Evolutionary conservation across 2,329 filamentous ascomycete species (phyloP).

Genomic region (Zymoseptoria pseudotritici): DNA sequence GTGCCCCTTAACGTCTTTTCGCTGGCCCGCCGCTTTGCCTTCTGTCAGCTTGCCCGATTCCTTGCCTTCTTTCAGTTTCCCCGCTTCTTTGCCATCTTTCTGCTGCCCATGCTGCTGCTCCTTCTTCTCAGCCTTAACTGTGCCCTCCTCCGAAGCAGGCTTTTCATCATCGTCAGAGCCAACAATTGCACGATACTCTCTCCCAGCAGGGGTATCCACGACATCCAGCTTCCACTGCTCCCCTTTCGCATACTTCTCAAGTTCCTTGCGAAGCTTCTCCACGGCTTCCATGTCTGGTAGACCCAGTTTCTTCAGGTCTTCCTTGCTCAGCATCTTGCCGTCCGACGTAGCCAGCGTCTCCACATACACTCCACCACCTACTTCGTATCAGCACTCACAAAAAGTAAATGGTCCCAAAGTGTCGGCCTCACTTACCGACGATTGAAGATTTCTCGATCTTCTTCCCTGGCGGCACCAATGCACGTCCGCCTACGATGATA

Average conservation of each 20-base stretch:
- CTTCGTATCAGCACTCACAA: neutral
- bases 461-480: slow-evolving; percentile 47
- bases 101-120: slow-evolving; percentile 34
- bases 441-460: slow-evolving; percentile 48
- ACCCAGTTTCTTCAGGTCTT: slow-evolving; percentile 50
- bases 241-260: slow-evolving; percentile 62
- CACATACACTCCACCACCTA: slow-evolving; percentile 43
- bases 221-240: slow-evolving; percentile 75
- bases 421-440: slow-evolving; percentile 17
- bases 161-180: slow-evolving; percentile 49
- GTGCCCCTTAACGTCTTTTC: slow-evolving; percentile 12
- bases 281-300: slow-evolving; percentile 63
- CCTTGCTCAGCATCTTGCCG: slow-evolving; percentile 35
- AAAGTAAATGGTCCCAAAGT: neutral
- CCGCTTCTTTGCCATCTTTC: slow-evolving; percentile 10
- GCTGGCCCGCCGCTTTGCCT: neutral
- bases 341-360: slow-evolving; percentile 50
- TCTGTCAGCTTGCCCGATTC: neutral
- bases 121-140: slow-evolving; percentile 32
- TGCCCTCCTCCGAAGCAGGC: slow-evolving; percentile 23
- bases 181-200: slow-evolving; percentile 64
- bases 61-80: neutral
- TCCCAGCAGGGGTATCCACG: slow-evolving; percentile 58
- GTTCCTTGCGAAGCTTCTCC: slow-evolving; percentile 59
- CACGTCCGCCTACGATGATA: slow-evolving; percentile 52